Evolutionary conservation across 2,329 filamentous ascomycete genomes (phyloP), one percentile per base, ranked within the genome.

Genomic region (Aspergillus viridinutans): DNA sequence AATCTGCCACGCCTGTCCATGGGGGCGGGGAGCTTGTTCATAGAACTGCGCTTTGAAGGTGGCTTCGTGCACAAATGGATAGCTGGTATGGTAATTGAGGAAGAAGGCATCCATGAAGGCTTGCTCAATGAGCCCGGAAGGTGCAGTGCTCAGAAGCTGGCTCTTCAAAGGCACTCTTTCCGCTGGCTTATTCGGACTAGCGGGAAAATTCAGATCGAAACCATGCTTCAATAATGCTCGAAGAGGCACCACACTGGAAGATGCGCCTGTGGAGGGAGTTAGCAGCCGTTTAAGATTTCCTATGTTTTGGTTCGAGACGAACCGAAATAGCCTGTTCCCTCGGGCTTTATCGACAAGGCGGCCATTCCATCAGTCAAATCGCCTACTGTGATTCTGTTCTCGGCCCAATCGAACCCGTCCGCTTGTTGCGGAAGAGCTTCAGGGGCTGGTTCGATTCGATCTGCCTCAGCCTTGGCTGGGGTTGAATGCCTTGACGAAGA

Each of bases 51-150:
- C 77, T 52, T 77, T 69, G 55, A 81, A 81, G 0, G 74, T 77
- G 5, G 73, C 70, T 60, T 81, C 78, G 53, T 81, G 76, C 8
- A 81, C 67, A 43, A 80, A 74, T 1, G 78, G 79, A 61, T 80
- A 80, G 47, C 74, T 75, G 6, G 70, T 67, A 59, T 81, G 77
- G 58, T 80, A 81, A 25, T 78, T 71, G 21, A 72, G 61, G 55
- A 81, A 81, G 61, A 78, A 81, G 1, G 76, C 73, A 56, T 80
- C 74, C 54, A 77, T 74, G 40, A 77, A 74, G 3, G 73, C 69
- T 59, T 75, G 72, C 53, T 74, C 72, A 12, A 75, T 68, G 32
- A 75, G 58, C 12, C 72, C 72, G 25, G 73, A 74, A 1, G 72
- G 72, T 9, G 72, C 73, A 25, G 69, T 71, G 52, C 69, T 70